Conservation (phyloP, 2,329 filamentous ascomycete species). For the Xylariaceae sp. region DNA sequence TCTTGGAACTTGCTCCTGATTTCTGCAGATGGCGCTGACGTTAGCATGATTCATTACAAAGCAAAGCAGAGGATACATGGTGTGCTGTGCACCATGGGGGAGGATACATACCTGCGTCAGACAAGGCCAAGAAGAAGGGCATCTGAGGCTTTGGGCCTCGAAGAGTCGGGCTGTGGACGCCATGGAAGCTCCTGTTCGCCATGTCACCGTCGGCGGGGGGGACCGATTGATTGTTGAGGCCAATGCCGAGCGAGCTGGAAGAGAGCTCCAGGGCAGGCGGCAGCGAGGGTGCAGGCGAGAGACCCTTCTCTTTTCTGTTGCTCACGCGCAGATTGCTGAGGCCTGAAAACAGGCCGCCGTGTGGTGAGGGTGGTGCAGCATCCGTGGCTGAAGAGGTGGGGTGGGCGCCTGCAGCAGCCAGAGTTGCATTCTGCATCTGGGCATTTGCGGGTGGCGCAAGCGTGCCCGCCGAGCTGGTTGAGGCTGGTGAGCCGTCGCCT, state of each 20-base stretch:
- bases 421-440: too few relatives aligned
- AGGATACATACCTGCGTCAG: constrained; percentile 43
- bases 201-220: too few relatives aligned
- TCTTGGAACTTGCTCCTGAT: constrained; percentile 53
- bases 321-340: too few relatives aligned
- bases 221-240: constrained; percentile 17
- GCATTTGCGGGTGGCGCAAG: neutral
- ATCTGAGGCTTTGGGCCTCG: constrained; percentile 28
- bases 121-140: constrained; percentile 53
- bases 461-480: neutral
- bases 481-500: neutral
- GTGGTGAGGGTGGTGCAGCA: too few relatives aligned
- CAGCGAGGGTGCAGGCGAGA: too few relatives aligned
- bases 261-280: too few relatives aligned
- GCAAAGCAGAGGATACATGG: neutral
- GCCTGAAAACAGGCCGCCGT: too few relatives aligned
- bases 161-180: constrained; percentile 16
- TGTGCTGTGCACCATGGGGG: neutral
- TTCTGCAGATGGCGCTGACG: constrained; percentile 33
- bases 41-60: constrained; percentile 7
- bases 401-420: constrained; percentile 26
- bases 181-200: constrained; percentile 12
- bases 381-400: constrained; percentile 17
- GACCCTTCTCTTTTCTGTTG: too few relatives aligned
- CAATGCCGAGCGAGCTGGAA: constrained; percentile 6